These are phyloP conservation scores for Funneliformis caledonium DNA, from an alignment of 371 early-diverging fungal species.

Conservation along the genomic window DNA sequence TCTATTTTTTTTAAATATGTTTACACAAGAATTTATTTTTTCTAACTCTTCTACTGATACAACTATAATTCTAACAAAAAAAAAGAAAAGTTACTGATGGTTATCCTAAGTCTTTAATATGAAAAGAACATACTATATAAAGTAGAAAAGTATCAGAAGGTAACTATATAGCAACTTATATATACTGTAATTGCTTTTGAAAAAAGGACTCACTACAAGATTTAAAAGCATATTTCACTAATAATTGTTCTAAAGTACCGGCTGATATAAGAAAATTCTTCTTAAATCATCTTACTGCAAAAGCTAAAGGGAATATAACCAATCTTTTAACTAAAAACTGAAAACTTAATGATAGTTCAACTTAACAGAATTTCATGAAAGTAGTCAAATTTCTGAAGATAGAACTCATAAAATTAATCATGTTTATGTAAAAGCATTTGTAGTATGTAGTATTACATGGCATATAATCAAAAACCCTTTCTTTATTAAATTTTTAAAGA, in stretches of 20 bases:
- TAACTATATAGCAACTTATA: neutral
- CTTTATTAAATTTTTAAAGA: slow-evolving; percentile 1
- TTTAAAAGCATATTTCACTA: neutral
- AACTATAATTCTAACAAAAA: neutral
- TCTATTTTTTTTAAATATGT: no score
- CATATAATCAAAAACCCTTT: neutral
- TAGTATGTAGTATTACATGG: neutral
- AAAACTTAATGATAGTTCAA: no score
- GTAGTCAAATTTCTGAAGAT: neutral
- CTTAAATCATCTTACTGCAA: neutral
- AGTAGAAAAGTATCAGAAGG: slow-evolving; percentile 4
- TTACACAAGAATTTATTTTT: no score
- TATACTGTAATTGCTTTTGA: neutral
- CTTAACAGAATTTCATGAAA: neutral
- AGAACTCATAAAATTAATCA: neutral
- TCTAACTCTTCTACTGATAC: no score
- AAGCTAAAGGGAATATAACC: neutral
- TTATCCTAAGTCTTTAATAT: slow-evolving; percentile 7
- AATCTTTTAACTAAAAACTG: neutral
- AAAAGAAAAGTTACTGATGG: neutral
- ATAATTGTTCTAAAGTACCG: neutral
- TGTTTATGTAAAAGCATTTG: slow-evolving; percentile 3
- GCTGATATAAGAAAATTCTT: neutral
- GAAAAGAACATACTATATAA: slow-evolving; percentile 7
- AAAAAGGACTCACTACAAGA: neutral